A percentile compares a stretch with the other conserved stretches of the same genome.
These are phyloP conservation scores for Bidens hawaiensis DNA, from an alignment of 140 eudicot genomes.

Conservation along the genomic window DNA sequence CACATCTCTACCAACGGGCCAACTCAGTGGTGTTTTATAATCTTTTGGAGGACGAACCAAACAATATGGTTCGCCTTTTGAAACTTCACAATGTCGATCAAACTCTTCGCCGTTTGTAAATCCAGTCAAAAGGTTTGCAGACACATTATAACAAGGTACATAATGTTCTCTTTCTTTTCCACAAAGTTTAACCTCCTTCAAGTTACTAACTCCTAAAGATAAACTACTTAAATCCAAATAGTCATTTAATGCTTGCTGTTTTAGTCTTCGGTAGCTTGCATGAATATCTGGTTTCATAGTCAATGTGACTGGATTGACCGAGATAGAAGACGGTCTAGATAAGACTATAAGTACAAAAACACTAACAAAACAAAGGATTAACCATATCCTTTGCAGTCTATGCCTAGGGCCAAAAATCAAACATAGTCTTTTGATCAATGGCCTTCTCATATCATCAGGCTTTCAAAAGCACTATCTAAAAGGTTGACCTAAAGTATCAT, in stretches of 20 bases:
- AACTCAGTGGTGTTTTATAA: constrained; percentile 77
- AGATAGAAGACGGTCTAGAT: constrained; percentile 48
- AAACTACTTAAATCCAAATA: constrained; percentile 62
- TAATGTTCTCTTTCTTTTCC: constrained; percentile 80
- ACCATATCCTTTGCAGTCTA: constrained; percentile 67
- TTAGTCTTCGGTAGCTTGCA: constrained; percentile 65
- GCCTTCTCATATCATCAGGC: constrained; percentile 70
- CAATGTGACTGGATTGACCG: constrained; percentile 32
- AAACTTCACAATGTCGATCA: constrained; percentile 86
- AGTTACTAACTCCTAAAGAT: constrained; percentile 36
- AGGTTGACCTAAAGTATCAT: constrained; percentile 28
- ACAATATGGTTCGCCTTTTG: constrained; percentile 46
- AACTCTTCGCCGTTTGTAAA: constrained; percentile 78
- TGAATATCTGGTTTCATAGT: constrained; percentile 44
- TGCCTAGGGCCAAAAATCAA: constrained; percentile 51
- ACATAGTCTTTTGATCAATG: constrained; percentile 52
- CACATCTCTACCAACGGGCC: constrained; percentile 96
- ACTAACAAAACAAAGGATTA: constrained; percentile 55
- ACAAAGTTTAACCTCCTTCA: constrained; percentile 64
- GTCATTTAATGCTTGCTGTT: constrained; percentile 73
- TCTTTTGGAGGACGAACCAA: constrained; percentile 95
- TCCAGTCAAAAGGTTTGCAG: constrained; percentile 61
- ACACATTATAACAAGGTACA: constrained; percentile 91
- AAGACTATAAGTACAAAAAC: constrained; percentile 47
- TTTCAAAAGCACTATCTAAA: constrained; percentile 16